Conservation (phyloP, 1,139 yeast genomes). For the Nakaseomyces delphensis region DNA sequence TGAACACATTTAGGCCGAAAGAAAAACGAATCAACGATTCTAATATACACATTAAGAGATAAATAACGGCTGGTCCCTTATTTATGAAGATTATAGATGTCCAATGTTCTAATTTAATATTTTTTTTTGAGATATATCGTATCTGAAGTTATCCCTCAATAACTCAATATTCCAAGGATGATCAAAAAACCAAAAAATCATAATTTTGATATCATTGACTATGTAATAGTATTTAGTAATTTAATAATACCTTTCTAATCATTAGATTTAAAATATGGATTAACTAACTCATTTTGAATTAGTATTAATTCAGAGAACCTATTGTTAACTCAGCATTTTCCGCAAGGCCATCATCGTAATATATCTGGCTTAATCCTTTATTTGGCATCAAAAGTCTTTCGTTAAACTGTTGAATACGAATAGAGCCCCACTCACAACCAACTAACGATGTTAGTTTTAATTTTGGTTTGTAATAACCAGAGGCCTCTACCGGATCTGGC, state of each 20-base stretch:
- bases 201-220: neutral
- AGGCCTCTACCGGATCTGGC: slow-evolving; percentile 9
- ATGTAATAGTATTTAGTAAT: neutral
- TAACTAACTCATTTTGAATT: too few species aligned
- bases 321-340: neutral
- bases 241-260: neutral
- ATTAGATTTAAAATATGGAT: neutral
- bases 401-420: slow-evolving; percentile 23
- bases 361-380: neutral
- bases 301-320: neutral
- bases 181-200: too few species aligned
- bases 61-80: slow-evolving; percentile 3
- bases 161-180: too few species aligned
- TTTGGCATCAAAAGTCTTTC: slow-evolving; percentile 15
- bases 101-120: neutral
- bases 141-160: too few species aligned
- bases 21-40: neutral
- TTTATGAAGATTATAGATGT: neutral
- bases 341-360: slow-evolving; percentile 1
- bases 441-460: slow-evolving; percentile 25
- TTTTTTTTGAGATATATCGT: neutral
- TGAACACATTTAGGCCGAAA: slow-evolving; percentile 12
- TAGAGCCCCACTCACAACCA: slow-evolving; percentile 29
- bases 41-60: neutral
- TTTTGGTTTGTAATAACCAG: slow-evolving; percentile 13